These are phyloP conservation scores for Solanum chiquidenum DNA, from an alignment of 257 asterid genomes.

Conservation along the genomic window DNA sequence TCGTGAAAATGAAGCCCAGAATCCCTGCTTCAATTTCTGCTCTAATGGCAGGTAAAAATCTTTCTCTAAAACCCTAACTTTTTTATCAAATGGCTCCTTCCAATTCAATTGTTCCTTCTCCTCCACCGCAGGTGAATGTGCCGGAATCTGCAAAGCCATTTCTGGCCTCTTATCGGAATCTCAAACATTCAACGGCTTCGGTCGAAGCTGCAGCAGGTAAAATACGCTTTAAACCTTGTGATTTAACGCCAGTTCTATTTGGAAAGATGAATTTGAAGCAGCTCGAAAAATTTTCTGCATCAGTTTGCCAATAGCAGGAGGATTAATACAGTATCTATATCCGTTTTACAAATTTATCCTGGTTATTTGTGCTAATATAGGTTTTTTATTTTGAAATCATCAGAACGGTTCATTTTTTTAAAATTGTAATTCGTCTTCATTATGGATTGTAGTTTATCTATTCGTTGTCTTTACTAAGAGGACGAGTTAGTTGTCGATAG, in stretches of 20 bases:
- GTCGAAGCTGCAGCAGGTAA: background rate
- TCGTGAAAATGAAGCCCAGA: constrained; percentile 24
- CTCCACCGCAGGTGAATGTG: background rate
- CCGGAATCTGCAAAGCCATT: background rate
- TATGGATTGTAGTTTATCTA: background rate
- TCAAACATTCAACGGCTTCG: background rate
- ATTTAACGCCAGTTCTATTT: too few species aligned
- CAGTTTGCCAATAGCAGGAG: background rate
- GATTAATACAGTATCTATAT: background rate
- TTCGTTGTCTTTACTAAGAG: background rate
- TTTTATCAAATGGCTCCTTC: background rate
- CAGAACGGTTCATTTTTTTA: background rate
- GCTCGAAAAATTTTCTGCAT: background rate
- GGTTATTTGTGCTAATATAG: background rate
- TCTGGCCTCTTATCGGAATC: background rate
- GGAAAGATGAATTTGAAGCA: background rate
- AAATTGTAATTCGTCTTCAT: background rate
- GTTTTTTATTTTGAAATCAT: background rate
- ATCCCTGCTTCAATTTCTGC: constrained; percentile 22
- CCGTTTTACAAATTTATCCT: background rate
- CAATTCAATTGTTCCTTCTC: background rate
- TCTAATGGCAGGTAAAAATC: constrained; percentile 18
- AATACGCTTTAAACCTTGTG: background rate
- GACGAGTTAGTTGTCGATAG: background rate
- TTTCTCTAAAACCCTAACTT: constrained; percentile 8